Evolutionary conservation across 768 basidiomycete species (phyloP).

Genomic region (Ramaria sp.): DNA sequence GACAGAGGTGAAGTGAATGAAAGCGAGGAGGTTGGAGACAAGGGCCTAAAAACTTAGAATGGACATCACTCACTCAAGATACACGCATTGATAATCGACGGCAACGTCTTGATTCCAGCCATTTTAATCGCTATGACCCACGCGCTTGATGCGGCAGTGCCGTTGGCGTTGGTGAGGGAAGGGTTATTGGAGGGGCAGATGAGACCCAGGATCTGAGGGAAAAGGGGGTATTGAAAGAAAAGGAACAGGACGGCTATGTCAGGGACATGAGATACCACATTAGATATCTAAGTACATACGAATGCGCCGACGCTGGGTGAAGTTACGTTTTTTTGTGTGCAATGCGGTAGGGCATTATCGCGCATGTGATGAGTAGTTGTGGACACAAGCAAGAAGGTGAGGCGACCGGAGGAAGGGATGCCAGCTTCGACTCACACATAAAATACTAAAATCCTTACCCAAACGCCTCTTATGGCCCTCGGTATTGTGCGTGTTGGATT

Average conservation of each 20-base stretch:
- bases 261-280: neutral
- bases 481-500: slow-evolving; percentile 69
- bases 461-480: slow-evolving; percentile 57
- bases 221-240: slow-evolving; percentile 10
- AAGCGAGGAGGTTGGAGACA: neutral
- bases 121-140: slow-evolving; percentile 85
- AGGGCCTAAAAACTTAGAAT: too few species aligned
- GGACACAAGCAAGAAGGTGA: neutral
- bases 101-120: slow-evolving; percentile 80
- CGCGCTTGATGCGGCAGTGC: slow-evolving; percentile 67
- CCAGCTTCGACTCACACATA: slow-evolving; percentile 30
- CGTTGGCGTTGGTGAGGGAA: slow-evolving; percentile 38
- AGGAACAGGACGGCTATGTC: neutral
- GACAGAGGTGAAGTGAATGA: slow-evolving; percentile 1
- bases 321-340: too few species aligned
- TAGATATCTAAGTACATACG: slow-evolving; percentile 16
- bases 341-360: slow-evolving; percentile 11
- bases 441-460: slow-evolving; percentile 74
- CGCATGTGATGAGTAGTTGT: slow-evolving; percentile 25
- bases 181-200: slow-evolving; percentile 66
- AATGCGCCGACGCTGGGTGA: slow-evolving; percentile 40
- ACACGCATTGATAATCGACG: slow-evolving; percentile 45
- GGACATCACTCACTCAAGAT: slow-evolving; percentile 17
- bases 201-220: slow-evolving; percentile 54
- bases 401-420: too few species aligned